A percentile compares a stretch with the other conserved stretches of the same genome.
Conservation (phyloP, 306 rosid genomes). For the Gynostemma pentaphyllum region DNA sequence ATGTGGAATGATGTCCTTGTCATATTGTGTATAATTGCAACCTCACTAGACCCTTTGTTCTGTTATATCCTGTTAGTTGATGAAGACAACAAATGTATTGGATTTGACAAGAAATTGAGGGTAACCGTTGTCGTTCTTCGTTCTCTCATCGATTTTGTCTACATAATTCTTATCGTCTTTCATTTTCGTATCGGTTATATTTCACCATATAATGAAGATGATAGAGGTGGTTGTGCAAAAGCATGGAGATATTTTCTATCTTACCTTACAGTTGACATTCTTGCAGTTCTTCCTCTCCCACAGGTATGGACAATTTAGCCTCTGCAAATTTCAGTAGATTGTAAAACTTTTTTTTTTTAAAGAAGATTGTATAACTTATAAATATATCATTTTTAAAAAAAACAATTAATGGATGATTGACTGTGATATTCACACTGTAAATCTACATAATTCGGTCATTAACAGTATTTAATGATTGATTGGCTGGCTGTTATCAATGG, state of each 20-base stretch:
- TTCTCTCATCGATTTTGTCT: constrained; percentile 11
- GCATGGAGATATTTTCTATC: constrained; percentile 4
- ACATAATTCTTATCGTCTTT: not conserved
- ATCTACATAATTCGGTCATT: no score
- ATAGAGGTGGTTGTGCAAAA: not conserved
- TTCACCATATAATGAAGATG: not conserved
- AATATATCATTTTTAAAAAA: no score
- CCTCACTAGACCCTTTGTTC: constrained; percentile 8
- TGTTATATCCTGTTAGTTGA: not conserved
- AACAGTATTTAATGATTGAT: no score
- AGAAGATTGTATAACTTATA: no score
- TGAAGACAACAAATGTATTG: not conserved
- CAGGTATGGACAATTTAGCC: constrained; percentile 8
- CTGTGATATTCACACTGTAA: no score
- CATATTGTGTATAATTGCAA: constrained; percentile 2
- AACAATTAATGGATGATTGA: no score
- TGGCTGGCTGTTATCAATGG: no score
- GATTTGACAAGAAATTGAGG: constrained; percentile 2
- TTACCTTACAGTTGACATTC: constrained; percentile 4
- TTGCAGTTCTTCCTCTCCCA: constrained; percentile 15
- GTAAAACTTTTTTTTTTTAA: no score
- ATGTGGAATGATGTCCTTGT: constrained; percentile 6
- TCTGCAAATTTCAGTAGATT: no score
- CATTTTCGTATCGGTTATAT: not conserved
- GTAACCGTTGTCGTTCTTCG: not conserved